These are phyloP conservation scores for Juncus effusus DNA, from an alignment of 176 grass and related monocot genomes.

Conservation along the genomic window DNA sequence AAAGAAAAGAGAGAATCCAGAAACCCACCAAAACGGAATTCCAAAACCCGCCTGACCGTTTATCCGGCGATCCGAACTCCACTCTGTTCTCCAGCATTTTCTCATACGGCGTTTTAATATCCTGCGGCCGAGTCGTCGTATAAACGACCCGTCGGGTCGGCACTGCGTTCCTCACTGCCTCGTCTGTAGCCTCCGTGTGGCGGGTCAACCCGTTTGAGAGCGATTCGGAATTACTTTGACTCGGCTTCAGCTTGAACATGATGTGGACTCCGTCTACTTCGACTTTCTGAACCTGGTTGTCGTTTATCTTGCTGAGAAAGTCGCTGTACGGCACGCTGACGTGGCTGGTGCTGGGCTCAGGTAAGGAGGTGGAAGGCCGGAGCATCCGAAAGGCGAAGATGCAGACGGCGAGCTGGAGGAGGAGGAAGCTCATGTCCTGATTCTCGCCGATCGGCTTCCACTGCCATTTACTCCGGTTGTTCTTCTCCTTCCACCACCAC, in stretches of 20 bases:
- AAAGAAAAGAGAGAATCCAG: slow-evolving; percentile 28
- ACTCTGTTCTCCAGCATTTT: slow-evolving; percentile 97
- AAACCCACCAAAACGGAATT: slow-evolving; percentile 86
- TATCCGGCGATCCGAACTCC: slow-evolving; percentile 94
- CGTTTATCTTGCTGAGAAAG: slow-evolving; percentile 82
- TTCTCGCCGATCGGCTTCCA: slow-evolving; percentile 90
- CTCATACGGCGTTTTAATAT: slow-evolving; percentile 96
- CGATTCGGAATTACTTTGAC: slow-evolving; percentile 28
- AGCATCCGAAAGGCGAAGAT: slow-evolving; percentile 83
- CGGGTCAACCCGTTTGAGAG: slow-evolving; percentile 23
- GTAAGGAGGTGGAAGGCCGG: slow-evolving; percentile 60
- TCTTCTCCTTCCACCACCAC: slow-evolving; percentile 32
- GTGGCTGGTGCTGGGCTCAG: slow-evolving; percentile 62
- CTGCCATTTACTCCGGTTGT: slow-evolving; percentile 53
- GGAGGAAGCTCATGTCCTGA: slow-evolving; percentile 80
- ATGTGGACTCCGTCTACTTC: slow-evolving; percentile 95
- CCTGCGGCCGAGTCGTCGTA: slow-evolving; percentile 69
- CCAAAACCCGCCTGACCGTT: slow-evolving; percentile 74
- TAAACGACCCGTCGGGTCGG: slow-evolving; percentile 66
- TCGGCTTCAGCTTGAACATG: slow-evolving; percentile 71
- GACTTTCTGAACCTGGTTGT: slow-evolving; percentile 90
- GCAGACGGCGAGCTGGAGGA: slow-evolving; percentile 82
- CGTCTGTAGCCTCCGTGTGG: slow-evolving; percentile 38
- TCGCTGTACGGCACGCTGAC: slow-evolving; percentile 79
- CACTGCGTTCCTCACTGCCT: slow-evolving; percentile 30